phyloP scores from a whole-genome alignment of 768 basidiomycete species.

The Russula vinacea region DNA sequence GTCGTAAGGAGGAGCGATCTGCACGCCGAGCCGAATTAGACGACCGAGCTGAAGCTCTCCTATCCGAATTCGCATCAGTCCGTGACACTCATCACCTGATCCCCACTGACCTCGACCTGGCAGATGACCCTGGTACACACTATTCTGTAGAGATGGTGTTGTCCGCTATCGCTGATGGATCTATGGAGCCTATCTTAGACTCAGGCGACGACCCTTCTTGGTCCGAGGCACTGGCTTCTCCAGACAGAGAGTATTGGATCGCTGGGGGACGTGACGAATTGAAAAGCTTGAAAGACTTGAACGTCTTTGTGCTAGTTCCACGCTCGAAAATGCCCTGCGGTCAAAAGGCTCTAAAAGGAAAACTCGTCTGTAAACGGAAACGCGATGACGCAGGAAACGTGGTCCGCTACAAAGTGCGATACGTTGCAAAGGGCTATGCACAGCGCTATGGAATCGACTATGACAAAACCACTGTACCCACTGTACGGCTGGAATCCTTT shows the following conservation, averaged over 20 bases:
- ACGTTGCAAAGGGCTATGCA: background rate
- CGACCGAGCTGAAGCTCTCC: no score
- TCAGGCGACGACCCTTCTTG: no score
- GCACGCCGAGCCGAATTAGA: no score
- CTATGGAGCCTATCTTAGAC: no score
- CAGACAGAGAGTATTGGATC: background rate
- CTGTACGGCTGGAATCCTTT: background rate
- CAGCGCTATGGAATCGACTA: background rate
- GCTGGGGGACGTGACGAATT: background rate
- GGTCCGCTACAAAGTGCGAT: background rate
- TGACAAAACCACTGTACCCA: background rate
- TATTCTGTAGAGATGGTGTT: no score
- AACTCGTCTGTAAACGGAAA: background rate
- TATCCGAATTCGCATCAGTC: no score
- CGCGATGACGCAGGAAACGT: background rate
- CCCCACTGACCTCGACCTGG: no score
- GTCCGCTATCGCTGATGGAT: no score
- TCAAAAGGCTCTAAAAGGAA: background rate
- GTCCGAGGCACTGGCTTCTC: background rate
- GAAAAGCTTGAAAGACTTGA: background rate
- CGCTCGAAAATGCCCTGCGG: background rate
- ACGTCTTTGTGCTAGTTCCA: background rate
- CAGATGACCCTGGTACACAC: no score
- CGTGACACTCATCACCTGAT: no score
- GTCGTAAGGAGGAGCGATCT: no score